phyloP scores from a whole-genome alignment of 306 rosid genomes.

The Trifolium dubium region DNA sequence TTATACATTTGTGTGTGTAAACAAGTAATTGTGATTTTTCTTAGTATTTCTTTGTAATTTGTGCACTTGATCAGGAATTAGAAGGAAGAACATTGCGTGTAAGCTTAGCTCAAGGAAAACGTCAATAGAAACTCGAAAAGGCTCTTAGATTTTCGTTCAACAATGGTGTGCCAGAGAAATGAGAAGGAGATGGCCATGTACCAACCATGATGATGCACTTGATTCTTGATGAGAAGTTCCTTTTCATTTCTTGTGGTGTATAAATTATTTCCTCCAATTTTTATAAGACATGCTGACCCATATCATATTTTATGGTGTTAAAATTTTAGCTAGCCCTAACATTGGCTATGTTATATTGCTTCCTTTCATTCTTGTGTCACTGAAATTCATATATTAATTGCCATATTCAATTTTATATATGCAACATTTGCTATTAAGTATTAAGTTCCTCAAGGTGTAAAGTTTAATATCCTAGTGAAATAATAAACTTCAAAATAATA shows the following conservation, averaged over 20 bases:
- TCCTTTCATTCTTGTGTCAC: conserved; percentile 25
- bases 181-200: conserved; percentile 29
- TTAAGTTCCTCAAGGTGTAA: no score
- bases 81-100: conserved; percentile 87
- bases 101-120: conserved; percentile 89
- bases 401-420: not conserved
- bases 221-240: conserved; percentile 37
- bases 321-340: conserved; percentile 42
- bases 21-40: conserved; percentile 16
- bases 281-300: conserved; percentile 24
- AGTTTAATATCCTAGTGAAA: no score
- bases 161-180: conserved; percentile 39
- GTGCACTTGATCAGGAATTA: conserved; percentile 61
- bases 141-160: conserved; percentile 15
- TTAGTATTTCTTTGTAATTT: conserved; percentile 24
- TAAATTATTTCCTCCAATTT: conserved; percentile 26
- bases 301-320: conserved; percentile 31
- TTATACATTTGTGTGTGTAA: not conserved
- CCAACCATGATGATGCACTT: conserved; percentile 37
- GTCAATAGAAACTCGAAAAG: conserved; percentile 37
- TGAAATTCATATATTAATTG: conserved; percentile 13
- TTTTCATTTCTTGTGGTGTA: conserved; percentile 38
- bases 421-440: conserved; percentile 32
- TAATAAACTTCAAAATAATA: no score
- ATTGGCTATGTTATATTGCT: conserved; percentile 36